Base-by-base conservation (phyloP, 2,329 filamentous ascomycete species). In the Aspergillus clavatus region DNA sequence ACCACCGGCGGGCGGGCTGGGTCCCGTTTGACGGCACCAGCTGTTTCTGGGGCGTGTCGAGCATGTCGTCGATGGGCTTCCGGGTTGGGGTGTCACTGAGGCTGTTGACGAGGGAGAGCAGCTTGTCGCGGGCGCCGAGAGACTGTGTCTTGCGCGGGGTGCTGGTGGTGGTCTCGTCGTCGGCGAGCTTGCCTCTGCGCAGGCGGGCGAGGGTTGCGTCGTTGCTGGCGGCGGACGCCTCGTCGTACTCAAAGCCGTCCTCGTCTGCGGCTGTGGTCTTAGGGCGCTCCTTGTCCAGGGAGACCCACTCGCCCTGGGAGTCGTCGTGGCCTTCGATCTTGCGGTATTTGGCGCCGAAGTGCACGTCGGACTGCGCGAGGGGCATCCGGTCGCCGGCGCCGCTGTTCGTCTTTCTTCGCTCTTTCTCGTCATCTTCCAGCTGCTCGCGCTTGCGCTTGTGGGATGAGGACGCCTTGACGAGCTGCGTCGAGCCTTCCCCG, bases 381-480 rank as follows among this genome's bases (percentile, higher is more conserved):
- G 71, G 65, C 8, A 80, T 72, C 26, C 65, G 66, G 52, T 77
- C 74, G 51, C 81, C 81, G 2, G 80, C 80, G 46, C 81, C 81
- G 40, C 70, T 77, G 57, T 72, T 75, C 37, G 66, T 57, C 49
- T 70, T 69, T 58, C 66, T 60, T 38, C 62, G 54, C 31, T 82
- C 47, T 65, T 68, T 54, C 23, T 59, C 56, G 43, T 70, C n/a
- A n/a, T n/a, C 59, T 38, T 62, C 59, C 39, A 53, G 59, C 40
- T 51, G 62, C 40, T 67, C 62, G 49, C 68, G 64, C 55, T 76
- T 75, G 38, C 72, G 65, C 54, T 73, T 75, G 27, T 66, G 63
- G 14, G 51, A 21, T 7, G 37, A 39, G 19, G 54, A 58, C 24
- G 52, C 50, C 40, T 59, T 58, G 38, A 48, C 51, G 24, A 57